Conservation (phyloP, 2,329 filamentous ascomycete species). For the Apiospora koreana region DNA sequence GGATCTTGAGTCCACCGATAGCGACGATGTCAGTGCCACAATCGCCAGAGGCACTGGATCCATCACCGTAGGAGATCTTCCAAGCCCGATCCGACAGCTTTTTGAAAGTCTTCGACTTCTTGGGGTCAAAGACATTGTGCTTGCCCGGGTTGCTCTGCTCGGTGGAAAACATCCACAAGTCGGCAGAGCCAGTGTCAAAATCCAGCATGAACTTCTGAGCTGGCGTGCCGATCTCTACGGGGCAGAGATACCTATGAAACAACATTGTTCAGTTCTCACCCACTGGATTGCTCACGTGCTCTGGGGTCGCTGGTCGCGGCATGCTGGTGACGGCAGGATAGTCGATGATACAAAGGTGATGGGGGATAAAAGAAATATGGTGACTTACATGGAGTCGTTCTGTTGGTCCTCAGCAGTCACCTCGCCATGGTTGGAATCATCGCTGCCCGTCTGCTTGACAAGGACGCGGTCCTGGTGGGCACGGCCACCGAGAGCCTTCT, state of each 20-base stretch:
- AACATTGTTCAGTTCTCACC: background rate
- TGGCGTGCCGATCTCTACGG: slow-evolving; percentile 66
- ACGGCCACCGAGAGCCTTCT: slow-evolving; percentile 49
- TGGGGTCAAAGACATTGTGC: slow-evolving; percentile 60
- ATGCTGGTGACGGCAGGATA: background rate
- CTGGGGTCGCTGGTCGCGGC: background rate
- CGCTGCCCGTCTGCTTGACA: slow-evolving; percentile 42
- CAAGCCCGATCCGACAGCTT: slow-evolving; percentile 50
- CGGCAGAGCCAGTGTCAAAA: slow-evolving; percentile 72
- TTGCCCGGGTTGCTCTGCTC: slow-evolving; percentile 40
- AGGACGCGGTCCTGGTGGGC: slow-evolving; percentile 48
- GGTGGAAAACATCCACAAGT: slow-evolving; percentile 68
- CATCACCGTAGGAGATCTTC: slow-evolving; percentile 70
- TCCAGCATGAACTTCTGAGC: slow-evolving; percentile 62
- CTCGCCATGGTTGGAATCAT: slow-evolving; percentile 44
- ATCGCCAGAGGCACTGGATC: slow-evolving; percentile 63
- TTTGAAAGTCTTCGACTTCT: slow-evolving; percentile 62
- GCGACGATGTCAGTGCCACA: slow-evolving; percentile 65
- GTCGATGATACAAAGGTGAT: too few relatives aligned
- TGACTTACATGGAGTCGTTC: slow-evolving; percentile 55
- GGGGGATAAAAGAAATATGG: background rate
- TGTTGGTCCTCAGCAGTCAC: slow-evolving; percentile 65
- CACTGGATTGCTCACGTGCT: background rate
- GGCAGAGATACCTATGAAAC: slow-evolving; percentile 54
- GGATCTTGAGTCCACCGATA: slow-evolving; percentile 62